Evolutionary conservation across 371 early-diverging fungal species (phyloP).

Genomic region (Phascolomyces articulosus): DNA sequence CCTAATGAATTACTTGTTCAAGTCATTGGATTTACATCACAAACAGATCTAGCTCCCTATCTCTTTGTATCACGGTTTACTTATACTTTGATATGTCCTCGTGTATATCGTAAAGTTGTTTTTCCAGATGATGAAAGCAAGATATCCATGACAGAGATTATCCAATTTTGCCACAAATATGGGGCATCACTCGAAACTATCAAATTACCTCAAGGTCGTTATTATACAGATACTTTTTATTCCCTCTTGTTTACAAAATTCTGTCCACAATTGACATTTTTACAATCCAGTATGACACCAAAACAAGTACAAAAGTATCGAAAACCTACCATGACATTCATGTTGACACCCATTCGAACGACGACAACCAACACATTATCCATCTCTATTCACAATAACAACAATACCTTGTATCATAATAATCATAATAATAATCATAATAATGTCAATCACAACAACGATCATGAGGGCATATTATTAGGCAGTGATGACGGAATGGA

Average conservation of each 20-base stretch:
- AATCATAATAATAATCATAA: neutral
- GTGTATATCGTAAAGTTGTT: conserved; percentile 39
- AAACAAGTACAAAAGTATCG: conserved; percentile 16
- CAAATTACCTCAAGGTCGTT: conserved; percentile 35
- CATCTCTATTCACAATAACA: neutral
- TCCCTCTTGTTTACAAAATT: conserved; percentile 16
- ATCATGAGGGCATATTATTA: neutral
- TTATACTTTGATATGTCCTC: conserved; percentile 33
- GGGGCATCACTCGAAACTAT: conserved; percentile 37
- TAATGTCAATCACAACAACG: neutral
- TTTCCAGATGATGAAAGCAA: conserved; percentile 37
- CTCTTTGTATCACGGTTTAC: conserved; percentile 33
- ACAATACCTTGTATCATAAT: neutral
- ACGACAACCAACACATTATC: neutral
- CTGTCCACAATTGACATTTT: conserved; percentile 36
- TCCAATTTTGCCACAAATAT: conserved; percentile 37
- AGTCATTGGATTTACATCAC: conserved; percentile 15
- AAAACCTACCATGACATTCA: conserved; percentile 27
- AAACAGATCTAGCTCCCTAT: conserved; percentile 14
- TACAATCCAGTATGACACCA: conserved; percentile 36
- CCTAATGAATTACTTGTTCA: conserved; percentile 36
- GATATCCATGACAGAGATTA: conserved; percentile 23
- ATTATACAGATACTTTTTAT: conserved; percentile 31
- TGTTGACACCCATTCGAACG: conserved; percentile 29
- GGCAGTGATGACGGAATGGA: neutral